Base-by-base conservation (phyloP, 208 protist species). In the Acanthamoeba castellanii region DNA sequence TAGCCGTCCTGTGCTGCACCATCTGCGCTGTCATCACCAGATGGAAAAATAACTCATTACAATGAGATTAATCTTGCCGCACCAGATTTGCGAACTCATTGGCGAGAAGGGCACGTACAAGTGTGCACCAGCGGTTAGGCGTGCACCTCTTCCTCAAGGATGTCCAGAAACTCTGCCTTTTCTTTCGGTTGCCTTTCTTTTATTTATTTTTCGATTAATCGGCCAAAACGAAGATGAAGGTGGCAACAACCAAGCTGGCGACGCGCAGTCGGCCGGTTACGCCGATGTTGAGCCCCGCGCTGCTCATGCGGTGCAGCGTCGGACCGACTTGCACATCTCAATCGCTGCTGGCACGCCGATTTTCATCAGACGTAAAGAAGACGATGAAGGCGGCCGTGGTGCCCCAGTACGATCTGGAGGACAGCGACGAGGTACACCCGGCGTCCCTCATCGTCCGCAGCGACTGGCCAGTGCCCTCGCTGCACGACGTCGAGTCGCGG, bases 1-100 rank as follows among this genome's bases (percentile, higher is more conserved):
- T 66, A 0, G n/a, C 81, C 27, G 81, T 88, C 52, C 81, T 88
- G 50, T 88, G 81, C 81, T 88, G 81, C 81, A 88, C 81, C 81
- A 88, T 88, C 7, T n/a, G 70, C 34, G 20, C 55, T 22, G 22
- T 59, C 18, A 14, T 59, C 20, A 22, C 18, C 8, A 55, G 50
- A 13, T 55, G 50, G 13, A 13, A 55, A 13, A 55, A 16, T 55
- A 16, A 55, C 8, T 55, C 13, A 5, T 16, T 9, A 68, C 4
- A 9, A 6, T 47, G 14, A 47, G 47, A 50, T 50, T 50, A 50
- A 0, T 50, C 47, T 13, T 50, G 47, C 42, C 42, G 42, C 42
- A 45, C 42, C 22, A 61, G 57, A 61, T 61, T 61, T 61, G 14
- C 27, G 20, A 27, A 25, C 22, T 61, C 57, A 61, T 61, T 27